These are phyloP conservation scores for Clarireedia hainanense DNA, from an alignment of 2,329 filamentous ascomycete species.

Conservation along the genomic window DNA sequence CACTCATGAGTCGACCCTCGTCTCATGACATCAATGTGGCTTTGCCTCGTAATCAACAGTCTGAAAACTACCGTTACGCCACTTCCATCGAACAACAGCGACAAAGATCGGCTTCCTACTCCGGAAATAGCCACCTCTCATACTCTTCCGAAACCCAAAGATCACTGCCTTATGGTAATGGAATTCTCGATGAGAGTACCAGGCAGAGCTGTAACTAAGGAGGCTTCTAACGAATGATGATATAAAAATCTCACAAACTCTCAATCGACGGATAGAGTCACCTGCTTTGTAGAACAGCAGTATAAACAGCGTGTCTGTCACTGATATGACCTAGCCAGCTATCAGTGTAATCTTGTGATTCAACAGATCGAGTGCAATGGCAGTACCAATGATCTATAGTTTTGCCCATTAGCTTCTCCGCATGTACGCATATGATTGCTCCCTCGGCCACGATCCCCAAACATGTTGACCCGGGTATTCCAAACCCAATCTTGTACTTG, in stretches of 20 bases:
- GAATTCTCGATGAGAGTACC: constrained; percentile 21
- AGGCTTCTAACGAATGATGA: constrained; percentile 53
- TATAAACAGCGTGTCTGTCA: constrained; percentile 58
- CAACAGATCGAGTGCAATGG: constrained; percentile 59
- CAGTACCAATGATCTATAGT: constrained; percentile 56
- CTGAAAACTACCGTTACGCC: no score
- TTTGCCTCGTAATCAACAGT: no score
- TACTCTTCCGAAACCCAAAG: no score
- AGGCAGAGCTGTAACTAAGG: constrained; percentile 46
- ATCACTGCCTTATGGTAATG: no score
- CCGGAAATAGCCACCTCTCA: no score
- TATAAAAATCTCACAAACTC: constrained; percentile 56
- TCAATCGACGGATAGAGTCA: constrained; percentile 47
- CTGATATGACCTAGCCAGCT: constrained; percentile 58
- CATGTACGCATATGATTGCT: constrained; percentile 28
- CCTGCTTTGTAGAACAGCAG: constrained; percentile 56
- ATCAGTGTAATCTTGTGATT: constrained; percentile 55
- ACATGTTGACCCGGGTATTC: constrained; percentile 45
- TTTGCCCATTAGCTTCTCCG: constrained; percentile 10
- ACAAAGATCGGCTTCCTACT: no score
- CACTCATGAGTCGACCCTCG: neutral
- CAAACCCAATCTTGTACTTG: constrained; percentile 42
- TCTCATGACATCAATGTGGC: neutral
- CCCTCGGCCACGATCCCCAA: constrained; percentile 44
- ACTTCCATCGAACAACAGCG: no score